Conservation (phyloP, 345 rosid species). For the Dimocarpus longan region DNA sequence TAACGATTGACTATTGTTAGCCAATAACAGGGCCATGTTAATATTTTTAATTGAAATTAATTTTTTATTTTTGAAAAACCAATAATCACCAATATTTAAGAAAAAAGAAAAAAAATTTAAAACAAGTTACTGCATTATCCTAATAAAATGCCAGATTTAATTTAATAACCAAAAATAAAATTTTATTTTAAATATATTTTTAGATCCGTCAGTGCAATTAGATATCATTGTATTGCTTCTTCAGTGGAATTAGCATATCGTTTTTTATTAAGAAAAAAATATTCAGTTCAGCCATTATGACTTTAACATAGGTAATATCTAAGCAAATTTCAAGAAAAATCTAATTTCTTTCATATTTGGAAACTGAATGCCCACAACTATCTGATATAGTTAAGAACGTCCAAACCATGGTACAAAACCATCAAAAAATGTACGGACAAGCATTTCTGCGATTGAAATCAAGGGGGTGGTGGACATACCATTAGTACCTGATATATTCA, state of each 20-base stretch:
- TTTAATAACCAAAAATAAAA: too few species aligned
- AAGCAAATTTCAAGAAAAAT: not conserved
- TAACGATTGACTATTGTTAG: too few species aligned
- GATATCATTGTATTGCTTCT: conserved; percentile 81
- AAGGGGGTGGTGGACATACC: not conserved
- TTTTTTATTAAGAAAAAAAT: conserved; percentile 38
- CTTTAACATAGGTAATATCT: not conserved
- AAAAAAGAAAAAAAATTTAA: too few species aligned
- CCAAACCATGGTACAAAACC: conserved; percentile 24
- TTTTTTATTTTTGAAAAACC: too few species aligned
- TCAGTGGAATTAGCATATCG: conserved; percentile 75
- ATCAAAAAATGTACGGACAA: conserved; percentile 12
- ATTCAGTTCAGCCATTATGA: conserved; percentile 26
- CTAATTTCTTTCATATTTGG: conserved; percentile 78
- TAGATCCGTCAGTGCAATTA: conserved; percentile 74
- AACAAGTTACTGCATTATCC: too few species aligned
- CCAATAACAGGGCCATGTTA: too few species aligned
- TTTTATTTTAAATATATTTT: conserved; percentile 23
- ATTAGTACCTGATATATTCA: too few species aligned
- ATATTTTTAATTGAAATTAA: too few species aligned
- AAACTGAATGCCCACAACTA: conserved; percentile 93
- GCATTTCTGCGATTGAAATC: not conserved
- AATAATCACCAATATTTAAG: too few species aligned
- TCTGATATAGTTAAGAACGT: conserved; percentile 64
- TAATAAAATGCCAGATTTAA: too few species aligned